Conservation (phyloP, 441 rosid species). For the Theobroma grandiflorum region DNA sequence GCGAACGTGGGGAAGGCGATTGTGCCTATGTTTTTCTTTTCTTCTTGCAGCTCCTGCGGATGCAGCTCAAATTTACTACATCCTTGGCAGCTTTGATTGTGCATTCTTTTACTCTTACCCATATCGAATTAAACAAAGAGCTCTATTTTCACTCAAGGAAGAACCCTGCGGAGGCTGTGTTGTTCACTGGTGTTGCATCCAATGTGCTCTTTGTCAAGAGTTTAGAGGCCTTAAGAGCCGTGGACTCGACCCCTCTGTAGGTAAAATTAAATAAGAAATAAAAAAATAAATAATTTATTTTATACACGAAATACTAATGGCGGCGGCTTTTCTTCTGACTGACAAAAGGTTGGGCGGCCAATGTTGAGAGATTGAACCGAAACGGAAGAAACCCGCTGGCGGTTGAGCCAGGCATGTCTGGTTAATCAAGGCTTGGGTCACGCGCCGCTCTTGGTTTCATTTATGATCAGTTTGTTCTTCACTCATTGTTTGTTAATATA, state of each 20-base stretch:
- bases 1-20: constrained; percentile 38
- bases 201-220: constrained; percentile 19
- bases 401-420: too few relatives aligned
- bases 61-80: not conserved
- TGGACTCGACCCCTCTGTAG: not conserved
- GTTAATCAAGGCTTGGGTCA: too few relatives aligned
- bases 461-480: too few relatives aligned
- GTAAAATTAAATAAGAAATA: not conserved
- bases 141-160: not conserved
- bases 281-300: too few relatives aligned
- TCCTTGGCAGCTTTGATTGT: not conserved
- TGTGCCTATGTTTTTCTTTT: not conserved
- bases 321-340: too few relatives aligned
- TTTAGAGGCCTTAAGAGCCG: not conserved
- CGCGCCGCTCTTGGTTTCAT: too few relatives aligned
- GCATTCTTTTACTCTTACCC: not conserved
- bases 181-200: constrained; percentile 16
- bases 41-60: too few relatives aligned
- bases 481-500: too few relatives aligned
- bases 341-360: too few relatives aligned
- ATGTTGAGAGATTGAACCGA: too few relatives aligned
- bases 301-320: too few relatives aligned
- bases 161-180: not conserved
- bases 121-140: constrained; percentile 6
- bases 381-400: too few relatives aligned